Evolutionary conservation across 1,284 basidiomycete species (phyloP), one percentile per base, ranked within the genome.

Genomic region (Ustilago nuda): DNA sequence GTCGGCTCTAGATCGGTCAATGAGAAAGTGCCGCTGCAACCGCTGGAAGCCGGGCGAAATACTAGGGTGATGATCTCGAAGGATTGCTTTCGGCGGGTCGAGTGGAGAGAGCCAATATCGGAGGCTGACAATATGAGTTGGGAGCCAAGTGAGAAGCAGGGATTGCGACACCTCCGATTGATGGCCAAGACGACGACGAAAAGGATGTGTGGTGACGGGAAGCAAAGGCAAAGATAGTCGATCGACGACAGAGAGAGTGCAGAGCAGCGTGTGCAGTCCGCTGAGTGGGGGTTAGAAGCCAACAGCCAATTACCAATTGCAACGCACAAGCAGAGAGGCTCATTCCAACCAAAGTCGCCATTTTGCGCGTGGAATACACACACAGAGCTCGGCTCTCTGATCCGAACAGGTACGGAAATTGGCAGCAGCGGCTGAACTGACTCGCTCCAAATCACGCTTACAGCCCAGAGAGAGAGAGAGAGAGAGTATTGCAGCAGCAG

Each of bases 271-370:
- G 19, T 19, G 43, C 13, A 43, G 39, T 37, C 23, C 48, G 48
- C 36, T 39, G 53, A 39, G 53, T 55, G 53, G 53, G 53, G 53
- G 53, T 55, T 55, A 55, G 27, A 27, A 27, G 23, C 23, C 23
- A 27, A 27, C 23, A 33, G 27, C 32, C 27, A 32, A 51, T 30
- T 51, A 30, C 48, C 15, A 51, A 51, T 51, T 51, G 17, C 27
- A 32, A 17, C 27, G 19, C 13, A 35, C 11, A n/a, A 45, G 43
- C 43, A 45, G 19, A 45, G 43, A 35, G 55, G 39, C 19, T 23
- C n/a, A 17, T 33, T 8, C 13, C n/a, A 27, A 50, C 1, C 6
- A 19, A 27, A 32, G 30, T 50, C 8, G 48, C 48, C 36, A 37
- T 37, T 37, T 37, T 37, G 36, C 23, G 36, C 36, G 13, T 41